phyloP scores from a whole-genome alignment of 495 filamentous ascomycete species.

The Talaromyces thailandensis region DNA sequence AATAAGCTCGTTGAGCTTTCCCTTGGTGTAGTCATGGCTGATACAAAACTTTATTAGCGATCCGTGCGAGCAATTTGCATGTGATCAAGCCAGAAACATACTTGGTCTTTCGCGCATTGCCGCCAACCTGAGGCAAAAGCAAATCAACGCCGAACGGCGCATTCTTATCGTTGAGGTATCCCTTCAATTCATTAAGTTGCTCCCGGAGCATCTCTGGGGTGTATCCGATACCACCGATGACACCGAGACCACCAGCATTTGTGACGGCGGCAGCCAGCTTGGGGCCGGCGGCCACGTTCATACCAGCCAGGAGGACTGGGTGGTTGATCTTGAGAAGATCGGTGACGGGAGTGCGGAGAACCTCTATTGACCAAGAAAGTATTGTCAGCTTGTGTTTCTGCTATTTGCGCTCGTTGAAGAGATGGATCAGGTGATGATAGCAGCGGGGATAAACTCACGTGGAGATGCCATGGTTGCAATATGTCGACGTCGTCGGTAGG shows the following conservation, averaged over 20 bases:
- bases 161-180: conserved; percentile 81
- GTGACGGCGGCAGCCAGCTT: conserved; percentile 96
- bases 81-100: conserved; percentile 28
- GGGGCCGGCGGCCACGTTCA: conserved; percentile 98
- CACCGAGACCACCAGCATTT: conserved; percentile 92
- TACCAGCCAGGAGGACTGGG: conserved; percentile 89
- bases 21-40: conserved; percentile 99
- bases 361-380: conserved; percentile 40
- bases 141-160: conserved; percentile 98
- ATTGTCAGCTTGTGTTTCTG: conserved; percentile 16
- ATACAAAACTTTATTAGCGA: conserved; percentile 4
- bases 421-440: conserved; percentile 6
- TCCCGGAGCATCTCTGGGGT: conserved; percentile 94
- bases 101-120: conserved; percentile 91
- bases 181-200: conserved; percentile 91
- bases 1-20: conserved; percentile 86
- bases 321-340: conserved; percentile 97
- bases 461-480: conserved; percentile 62
- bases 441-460: conserved; percentile 44
- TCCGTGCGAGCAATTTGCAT: conserved; percentile 12
- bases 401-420: not conserved
- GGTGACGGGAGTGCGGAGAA: conserved; percentile 80
- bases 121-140: conserved; percentile 88
- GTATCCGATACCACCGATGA: conserved; percentile 94
- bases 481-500: conserved; percentile 8